Percentiles rank a stretch among this genome's conserved stretches.
These are phyloP conservation scores for Pilaira anomala DNA, from an alignment of 192 early-diverging fungal genomes.

Conservation along the genomic window DNA sequence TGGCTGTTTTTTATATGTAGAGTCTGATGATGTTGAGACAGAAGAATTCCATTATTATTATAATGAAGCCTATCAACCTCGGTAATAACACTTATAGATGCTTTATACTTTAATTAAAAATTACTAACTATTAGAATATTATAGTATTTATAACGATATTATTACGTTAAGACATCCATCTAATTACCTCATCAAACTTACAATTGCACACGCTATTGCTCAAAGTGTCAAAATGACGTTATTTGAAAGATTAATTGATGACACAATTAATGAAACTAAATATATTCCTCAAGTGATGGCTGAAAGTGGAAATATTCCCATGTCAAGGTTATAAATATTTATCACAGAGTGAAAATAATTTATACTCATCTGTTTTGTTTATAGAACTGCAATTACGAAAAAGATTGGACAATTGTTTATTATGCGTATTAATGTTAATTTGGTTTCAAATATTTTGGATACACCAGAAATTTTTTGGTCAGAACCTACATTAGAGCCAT, in stretches of 20 bases:
- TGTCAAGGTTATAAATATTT: conserved; percentile 57
- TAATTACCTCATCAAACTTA: conserved; percentile 87
- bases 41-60: conserved; percentile 82
- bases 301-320: conserved; percentile 85
- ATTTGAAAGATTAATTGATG: conserved; percentile 90
- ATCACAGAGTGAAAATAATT: not conserved
- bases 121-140: conserved; percentile 25
- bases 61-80: conserved; percentile 59
- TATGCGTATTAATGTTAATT: conserved; percentile 86
- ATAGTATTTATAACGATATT: conserved; percentile 85
- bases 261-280: conserved; percentile 84
- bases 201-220: conserved; percentile 93
- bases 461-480: conserved; percentile 94
- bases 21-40: conserved; percentile 67
- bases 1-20: conserved; percentile 30
- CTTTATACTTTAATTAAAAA: too few species aligned
- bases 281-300: conserved; percentile 93
- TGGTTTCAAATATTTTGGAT: conserved; percentile 86
- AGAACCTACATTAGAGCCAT: conserved; percentile 73
- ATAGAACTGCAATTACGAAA: conserved; percentile 84
- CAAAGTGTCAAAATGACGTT: conserved; percentile 92
- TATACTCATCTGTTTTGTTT: not conserved
- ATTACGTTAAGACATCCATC: conserved; percentile 76
- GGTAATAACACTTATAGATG: conserved; percentile 29
- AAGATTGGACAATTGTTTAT: conserved; percentile 95